These are phyloP conservation scores for Boletus subcaerulescens DNA, from an alignment of 768 basidiomycete genomes.

Conservation along the genomic window DNA sequence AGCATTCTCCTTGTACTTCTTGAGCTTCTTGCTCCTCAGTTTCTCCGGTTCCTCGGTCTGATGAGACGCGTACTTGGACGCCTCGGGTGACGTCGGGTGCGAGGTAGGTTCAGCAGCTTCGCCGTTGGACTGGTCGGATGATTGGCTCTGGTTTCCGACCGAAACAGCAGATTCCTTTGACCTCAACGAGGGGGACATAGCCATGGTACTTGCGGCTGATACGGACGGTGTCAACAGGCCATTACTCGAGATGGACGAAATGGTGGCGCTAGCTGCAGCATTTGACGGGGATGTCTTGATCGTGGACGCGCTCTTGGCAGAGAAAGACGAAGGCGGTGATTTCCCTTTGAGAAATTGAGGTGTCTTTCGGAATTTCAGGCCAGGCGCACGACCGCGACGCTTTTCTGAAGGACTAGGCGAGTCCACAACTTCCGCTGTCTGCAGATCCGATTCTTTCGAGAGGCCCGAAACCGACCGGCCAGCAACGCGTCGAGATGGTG, in stretches of 20 bases:
- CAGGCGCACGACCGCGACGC: constrained; percentile 65
- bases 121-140: constrained; percentile 69
- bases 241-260: constrained; percentile 40
- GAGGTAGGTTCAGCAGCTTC: constrained; percentile 34
- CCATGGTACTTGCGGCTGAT: constrained; percentile 45
- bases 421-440: constrained; percentile 36
- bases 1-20: constrained; percentile 84
- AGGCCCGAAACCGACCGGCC: constrained; percentile 55
- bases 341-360: constrained; percentile 74
- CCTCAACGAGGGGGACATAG: constrained; percentile 66
- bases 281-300: constrained; percentile 43
- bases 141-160: constrained; percentile 65
- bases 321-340: constrained; percentile 49
- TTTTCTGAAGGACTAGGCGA: constrained; percentile 49
- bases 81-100: constrained; percentile 30
- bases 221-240: constrained; percentile 63
- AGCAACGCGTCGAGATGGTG: constrained; percentile 47
- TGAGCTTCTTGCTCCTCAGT: constrained; percentile 69
- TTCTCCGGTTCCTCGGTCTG: constrained; percentile 50
- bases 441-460: constrained; percentile 52
- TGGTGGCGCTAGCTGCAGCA: constrained; percentile 35
- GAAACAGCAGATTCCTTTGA: constrained; percentile 79
- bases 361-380: constrained; percentile 69
- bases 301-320: constrained; percentile 29
- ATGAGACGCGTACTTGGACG: constrained; percentile 27